Evolutionary conservation across 2,329 filamentous ascomycete species (phyloP), one percentile per base, ranked within the genome.

Genomic region (Cryphonectria naterciae): DNA sequence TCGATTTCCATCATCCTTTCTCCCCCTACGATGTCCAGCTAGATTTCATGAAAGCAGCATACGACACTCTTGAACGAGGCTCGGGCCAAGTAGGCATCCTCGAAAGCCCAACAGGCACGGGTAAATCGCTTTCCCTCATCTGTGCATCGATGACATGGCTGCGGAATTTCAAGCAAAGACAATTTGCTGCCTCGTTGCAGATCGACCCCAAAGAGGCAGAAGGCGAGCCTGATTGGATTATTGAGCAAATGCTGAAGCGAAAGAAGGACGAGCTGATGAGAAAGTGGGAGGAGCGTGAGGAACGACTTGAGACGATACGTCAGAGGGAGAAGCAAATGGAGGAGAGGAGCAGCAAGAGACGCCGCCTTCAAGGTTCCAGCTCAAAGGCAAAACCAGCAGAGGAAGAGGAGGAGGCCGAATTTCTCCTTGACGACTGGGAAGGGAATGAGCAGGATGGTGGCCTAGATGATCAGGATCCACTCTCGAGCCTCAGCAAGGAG

Each of bases 121-220:
- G 95, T 61, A 98, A 98, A 86, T 97, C 95, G 1, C 82, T 98
- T 61, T 97, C 95, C 74, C 85, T 98, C 39, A 96, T 98, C 73
- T 98, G 95, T 78, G 92, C 92, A 56, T 91, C 94, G 7, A 80
- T 98, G 76, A 97, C 94, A 2, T 98, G 95, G 95, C 85, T 98
- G n/a, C 91, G 95, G 64, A 88, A 93, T 70, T 88, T 95, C 81
- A 95, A 97, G 79, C 89, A 80, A 79, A 84, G 77, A 75, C 79
- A 72, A 81, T 91, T 84, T 80, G 92, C 84, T 79, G 86, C 78
- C 74, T 86, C 76, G 62, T 86, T 84, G 70, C 84, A 79, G 70
- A 80, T 77, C 70, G 85, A 79, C 64, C 84, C 80, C 2, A 77
- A 81, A 0, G 76, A 80, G 1, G 84, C 84, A 74, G 81, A 89